These are phyloP conservation scores for Penicillium daleae DNA, from an alignment of 495 filamentous ascomycete species.

Conservation along the genomic window DNA sequence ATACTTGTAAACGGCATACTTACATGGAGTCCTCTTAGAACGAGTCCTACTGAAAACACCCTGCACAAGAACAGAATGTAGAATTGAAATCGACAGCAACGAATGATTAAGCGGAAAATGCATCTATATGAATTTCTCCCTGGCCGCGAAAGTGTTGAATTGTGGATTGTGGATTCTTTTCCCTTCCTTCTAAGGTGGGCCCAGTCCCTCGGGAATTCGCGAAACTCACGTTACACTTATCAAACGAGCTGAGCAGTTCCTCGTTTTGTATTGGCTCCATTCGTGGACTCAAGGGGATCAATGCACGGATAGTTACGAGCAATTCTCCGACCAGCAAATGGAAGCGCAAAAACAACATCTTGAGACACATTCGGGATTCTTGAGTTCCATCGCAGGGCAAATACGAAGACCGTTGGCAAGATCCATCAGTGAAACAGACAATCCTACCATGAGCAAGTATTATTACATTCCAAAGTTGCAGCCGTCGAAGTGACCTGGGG, in stretches of 20 bases:
- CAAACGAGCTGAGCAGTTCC: slow-evolving; percentile 7
- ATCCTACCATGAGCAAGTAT: not conserved
- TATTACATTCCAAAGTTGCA: not conserved
- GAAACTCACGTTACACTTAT: slow-evolving; percentile 12
- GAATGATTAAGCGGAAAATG: slow-evolving; percentile 17
- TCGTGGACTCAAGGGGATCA: not conserved
- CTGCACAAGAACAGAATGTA: not conserved
- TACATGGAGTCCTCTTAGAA: not conserved
- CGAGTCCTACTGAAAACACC: not conserved
- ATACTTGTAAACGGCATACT: not conserved
- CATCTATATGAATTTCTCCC: slow-evolving; percentile 13
- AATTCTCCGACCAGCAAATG: slow-evolving; percentile 12
- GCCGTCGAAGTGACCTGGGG: not conserved
- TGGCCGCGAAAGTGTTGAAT: too few relatives aligned
- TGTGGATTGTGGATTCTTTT: slow-evolving; percentile 4
- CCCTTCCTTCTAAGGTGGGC: slow-evolving; percentile 12
- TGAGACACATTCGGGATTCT: not conserved
- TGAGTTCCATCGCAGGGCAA: not conserved
- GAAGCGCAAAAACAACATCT: not conserved
- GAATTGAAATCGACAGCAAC: not conserved
- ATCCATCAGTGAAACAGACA: not conserved
- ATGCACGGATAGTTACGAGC: not conserved
- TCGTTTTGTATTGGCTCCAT: not conserved
- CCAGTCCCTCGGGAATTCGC: slow-evolving; percentile 16
- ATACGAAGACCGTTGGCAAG: not conserved